A percentile compares a stretch with the other conserved stretches of the same genome.
Evolutionary conservation across 2,329 filamentous ascomycete genomes (phyloP).

Genomic region (Cladophialophora carrionii): DNA sequence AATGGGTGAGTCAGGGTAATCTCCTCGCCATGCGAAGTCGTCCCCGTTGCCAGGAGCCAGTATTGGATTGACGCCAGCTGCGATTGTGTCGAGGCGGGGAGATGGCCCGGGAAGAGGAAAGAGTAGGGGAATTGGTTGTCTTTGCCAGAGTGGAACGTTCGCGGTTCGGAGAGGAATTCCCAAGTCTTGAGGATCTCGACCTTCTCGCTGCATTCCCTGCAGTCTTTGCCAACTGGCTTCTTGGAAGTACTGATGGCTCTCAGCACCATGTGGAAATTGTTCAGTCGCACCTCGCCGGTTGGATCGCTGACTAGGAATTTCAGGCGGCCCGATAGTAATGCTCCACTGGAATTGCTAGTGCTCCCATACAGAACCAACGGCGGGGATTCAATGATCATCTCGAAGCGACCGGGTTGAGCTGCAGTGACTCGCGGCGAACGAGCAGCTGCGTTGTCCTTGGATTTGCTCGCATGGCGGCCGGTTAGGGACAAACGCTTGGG

Average conservation of each 20-base stretch:
- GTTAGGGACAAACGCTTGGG: slow-evolving; percentile 48
- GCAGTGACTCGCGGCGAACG: slow-evolving; percentile 38
- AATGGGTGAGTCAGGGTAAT: slow-evolving; percentile 70
- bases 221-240: slow-evolving; percentile 78
- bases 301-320: slow-evolving; percentile 70
- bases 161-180: slow-evolving; percentile 68
- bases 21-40: slow-evolving; percentile 63
- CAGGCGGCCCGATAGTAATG: slow-evolving; percentile 81
- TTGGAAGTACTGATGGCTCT: slow-evolving; percentile 73
- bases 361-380: slow-evolving; percentile 82
- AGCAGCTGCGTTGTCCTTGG: slow-evolving; percentile 31
- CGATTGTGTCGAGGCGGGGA: slow-evolving; percentile 82
- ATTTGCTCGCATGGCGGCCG: slow-evolving; percentile 30
- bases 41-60: slow-evolving; percentile 70
- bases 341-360: slow-evolving; percentile 75
- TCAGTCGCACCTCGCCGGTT: slow-evolving; percentile 64
- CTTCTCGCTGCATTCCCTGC: slow-evolving; percentile 72
- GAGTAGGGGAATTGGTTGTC: slow-evolving; percentile 86
- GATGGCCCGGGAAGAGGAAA: slow-evolving; percentile 77
- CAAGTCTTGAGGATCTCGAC: slow-evolving; percentile 76
- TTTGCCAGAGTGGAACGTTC: slow-evolving; percentile 54
- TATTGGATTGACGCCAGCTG: slow-evolving; percentile 75
- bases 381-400: slow-evolving; percentile 77
- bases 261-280: slow-evolving; percentile 73
- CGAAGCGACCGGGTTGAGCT: slow-evolving; percentile 55